phyloP scores from a whole-genome alignment of 2,329 filamentous ascomycete species.

The Cordyceps militaris region DNA sequence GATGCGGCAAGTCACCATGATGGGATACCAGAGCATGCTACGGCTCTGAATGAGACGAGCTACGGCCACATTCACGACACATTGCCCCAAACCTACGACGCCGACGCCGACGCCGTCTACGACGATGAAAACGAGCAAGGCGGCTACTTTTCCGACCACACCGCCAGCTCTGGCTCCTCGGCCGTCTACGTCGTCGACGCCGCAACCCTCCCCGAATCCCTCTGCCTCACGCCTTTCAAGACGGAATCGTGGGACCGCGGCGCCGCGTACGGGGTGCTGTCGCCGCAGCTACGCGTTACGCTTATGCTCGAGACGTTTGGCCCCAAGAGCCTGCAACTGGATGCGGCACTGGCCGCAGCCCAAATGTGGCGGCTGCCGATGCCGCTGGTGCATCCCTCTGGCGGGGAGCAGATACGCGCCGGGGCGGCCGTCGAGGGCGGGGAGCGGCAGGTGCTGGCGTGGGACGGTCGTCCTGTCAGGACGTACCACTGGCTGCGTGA shows the following conservation, averaged over 20 bases:
- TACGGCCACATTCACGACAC: background rate
- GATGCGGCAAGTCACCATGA: background rate
- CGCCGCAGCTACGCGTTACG: constrained; percentile 1
- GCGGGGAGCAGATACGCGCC: background rate
- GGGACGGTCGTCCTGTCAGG: background rate
- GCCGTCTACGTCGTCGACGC: background rate
- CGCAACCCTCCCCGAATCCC: background rate
- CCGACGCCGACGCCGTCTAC: background rate
- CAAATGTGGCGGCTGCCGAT: constrained; percentile 5
- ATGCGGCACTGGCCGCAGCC: constrained; percentile 1
- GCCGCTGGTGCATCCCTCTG: constrained; percentile 1
- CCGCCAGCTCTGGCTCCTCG: background rate
- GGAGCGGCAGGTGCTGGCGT: background rate
- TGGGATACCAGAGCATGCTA: background rate
- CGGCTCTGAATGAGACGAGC: background rate
- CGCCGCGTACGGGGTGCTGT: constrained; percentile 3
- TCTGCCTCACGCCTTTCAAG: background rate
- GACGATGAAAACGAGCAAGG: background rate
- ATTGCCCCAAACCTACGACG: background rate
- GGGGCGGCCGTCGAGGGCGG: background rate
- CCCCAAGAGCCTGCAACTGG: constrained; percentile 10
- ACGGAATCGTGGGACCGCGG: background rate
- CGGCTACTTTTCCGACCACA: constrained; percentile 10
- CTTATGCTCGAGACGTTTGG: constrained; percentile 10
- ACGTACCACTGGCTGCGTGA: constrained; percentile 6